These are phyloP conservation scores for Nicotiana tabacum DNA, from an alignment of 257 asterid genomes.

Conservation along the genomic window DNA sequence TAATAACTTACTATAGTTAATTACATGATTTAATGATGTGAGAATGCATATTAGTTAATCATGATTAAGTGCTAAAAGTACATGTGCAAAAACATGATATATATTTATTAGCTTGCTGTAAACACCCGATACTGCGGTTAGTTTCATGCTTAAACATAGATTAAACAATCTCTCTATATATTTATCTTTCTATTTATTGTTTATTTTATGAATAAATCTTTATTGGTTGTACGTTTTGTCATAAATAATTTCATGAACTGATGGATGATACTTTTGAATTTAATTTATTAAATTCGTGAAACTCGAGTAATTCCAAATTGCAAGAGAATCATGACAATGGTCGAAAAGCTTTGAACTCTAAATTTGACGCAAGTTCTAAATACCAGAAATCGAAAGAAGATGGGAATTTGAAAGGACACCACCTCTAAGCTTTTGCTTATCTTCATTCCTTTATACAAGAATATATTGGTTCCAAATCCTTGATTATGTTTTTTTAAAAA, in stretches of 20 bases:
- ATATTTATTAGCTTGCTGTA: too few relatives aligned
- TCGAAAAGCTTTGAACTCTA: not conserved
- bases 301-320: not conserved
- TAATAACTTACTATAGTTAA: too few relatives aligned
- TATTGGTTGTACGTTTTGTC: too few relatives aligned
- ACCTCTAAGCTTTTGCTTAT: not conserved
- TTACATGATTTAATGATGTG: too few relatives aligned
- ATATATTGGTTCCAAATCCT: slow-evolving; percentile 1
- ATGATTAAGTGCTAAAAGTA: too few relatives aligned
- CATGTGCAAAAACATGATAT: too few relatives aligned
- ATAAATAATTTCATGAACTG: not conserved
- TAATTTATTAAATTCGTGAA: not conserved
- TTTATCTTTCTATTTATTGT: too few relatives aligned
- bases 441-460: not conserved
- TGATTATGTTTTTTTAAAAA: not conserved
- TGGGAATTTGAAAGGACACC: not conserved
- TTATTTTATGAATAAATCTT: too few relatives aligned
- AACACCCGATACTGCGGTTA: too few relatives aligned
- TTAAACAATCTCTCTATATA: too few relatives aligned
- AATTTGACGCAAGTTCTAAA: not conserved
- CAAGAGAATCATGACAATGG: not conserved
- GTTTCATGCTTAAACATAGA: too few relatives aligned
- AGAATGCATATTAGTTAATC: too few relatives aligned
- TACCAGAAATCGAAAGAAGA: not conserved
- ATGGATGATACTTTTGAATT: not conserved